These are phyloP conservation scores for Podospora tetraspora DNA, from an alignment of 495 filamentous ascomycete genomes.

Conservation along the genomic window DNA sequence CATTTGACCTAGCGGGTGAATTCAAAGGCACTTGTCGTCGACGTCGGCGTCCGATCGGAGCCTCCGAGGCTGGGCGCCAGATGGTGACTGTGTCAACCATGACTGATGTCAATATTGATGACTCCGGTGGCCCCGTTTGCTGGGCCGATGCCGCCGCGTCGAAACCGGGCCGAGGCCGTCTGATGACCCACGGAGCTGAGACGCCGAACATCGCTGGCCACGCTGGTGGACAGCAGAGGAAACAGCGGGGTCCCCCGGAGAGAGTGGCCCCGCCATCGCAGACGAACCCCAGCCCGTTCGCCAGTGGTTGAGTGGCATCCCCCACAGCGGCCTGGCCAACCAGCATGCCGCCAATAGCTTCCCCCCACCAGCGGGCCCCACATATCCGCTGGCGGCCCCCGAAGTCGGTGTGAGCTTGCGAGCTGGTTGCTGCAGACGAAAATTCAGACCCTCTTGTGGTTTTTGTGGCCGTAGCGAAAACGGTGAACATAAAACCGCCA, in stretches of 20 bases:
- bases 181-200: not conserved
- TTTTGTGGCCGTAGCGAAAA: conserved; percentile 6
- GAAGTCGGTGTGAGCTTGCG: conserved; percentile 31
- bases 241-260: not conserved
- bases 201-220: conserved; percentile 7
- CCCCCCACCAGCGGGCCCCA: conserved; percentile 19
- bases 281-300: not conserved
- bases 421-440: conserved; percentile 16
- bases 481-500: conserved; percentile 28
- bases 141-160: not conserved
- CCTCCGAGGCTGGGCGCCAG: not conserved
- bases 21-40: not conserved
- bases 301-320: conserved; percentile 5
- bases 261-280: conserved; percentile 10
- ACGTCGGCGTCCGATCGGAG: not conserved
- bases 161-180: not conserved
- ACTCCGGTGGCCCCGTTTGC: not conserved
- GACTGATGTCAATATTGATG: not conserved
- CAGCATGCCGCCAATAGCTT: conserved; percentile 1
- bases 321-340: conserved; percentile 24
- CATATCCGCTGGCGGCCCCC: conserved; percentile 17
- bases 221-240: not conserved
- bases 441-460: conserved; percentile 13
- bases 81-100: not conserved
- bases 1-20: not conserved